Base-by-base conservation (phyloP, 179 eudicot genomes). In the Pouteria campechiana region DNA sequence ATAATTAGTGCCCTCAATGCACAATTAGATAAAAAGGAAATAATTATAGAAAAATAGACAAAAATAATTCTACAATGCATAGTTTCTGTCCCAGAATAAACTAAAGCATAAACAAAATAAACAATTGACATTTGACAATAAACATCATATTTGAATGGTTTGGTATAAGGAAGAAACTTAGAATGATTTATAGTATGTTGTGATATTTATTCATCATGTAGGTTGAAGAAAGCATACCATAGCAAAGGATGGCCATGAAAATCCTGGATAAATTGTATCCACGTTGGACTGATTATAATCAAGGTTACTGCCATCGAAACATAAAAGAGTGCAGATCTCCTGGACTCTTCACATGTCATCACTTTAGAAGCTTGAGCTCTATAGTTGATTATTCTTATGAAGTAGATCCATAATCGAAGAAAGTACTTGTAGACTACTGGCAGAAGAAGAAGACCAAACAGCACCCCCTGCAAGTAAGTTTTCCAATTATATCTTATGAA, bases 361-460 rank as follows among this genome's bases (percentile, higher is more conserved):
- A 48, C 48, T 41, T 25, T 46, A 46, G 42, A n/a, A n/a, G n/a
- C n/a, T n/a, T n/a, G n/a, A n/a, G n/a, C n/a, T n/a, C n/a, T n/a
- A n/a, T n/a, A 44, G 39, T 22, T 15, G 29, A 55, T 41, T 50
- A 61, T 45, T 37, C 55, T 60, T 34, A 24, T 53, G 50, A 58
- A 55, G 32, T 15, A 45, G 41, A 58, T 52, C 56, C 58, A 33
- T 51, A 65, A 47, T 48, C 52, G 65, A 53, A 70, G 45, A 55
- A 60, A 23, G 49, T 61, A 23, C 52, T 71, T 76, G 37, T 65
- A 65, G 57, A 79, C 46, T 48, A 70, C 2, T 22, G 98, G 92
- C 41, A 87, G 73, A 32, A 82, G 67, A 53, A 90, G 96, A 49
- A 86, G 76, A 37, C 98, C 94, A 63, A 82, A 70, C 52, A 82